phyloP scores from a whole-genome alignment of 176 grass and related monocot species.

The Triticum turgidum region DNA sequence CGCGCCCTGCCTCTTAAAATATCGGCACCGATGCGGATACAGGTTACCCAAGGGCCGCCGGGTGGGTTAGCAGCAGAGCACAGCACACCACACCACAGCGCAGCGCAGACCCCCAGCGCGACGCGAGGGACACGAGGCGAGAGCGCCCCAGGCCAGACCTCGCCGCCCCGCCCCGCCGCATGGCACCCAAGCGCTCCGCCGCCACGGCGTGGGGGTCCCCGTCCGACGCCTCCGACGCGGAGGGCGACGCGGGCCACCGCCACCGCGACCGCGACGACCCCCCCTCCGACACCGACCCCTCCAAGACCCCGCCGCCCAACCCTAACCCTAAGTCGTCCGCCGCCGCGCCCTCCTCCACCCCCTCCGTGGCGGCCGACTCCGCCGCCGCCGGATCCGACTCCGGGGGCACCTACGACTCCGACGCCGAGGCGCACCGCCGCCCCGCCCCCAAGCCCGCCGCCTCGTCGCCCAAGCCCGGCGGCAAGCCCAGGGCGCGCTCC shows the following conservation, averaged over 20 bases:
- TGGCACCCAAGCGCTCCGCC: slow-evolving; percentile 59
- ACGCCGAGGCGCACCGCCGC: slow-evolving; percentile 20
- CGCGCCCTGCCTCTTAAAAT: neutral
- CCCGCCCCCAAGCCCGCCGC: neutral
- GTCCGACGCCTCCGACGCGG: slow-evolving; percentile 46
- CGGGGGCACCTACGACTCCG: slow-evolving; percentile 31
- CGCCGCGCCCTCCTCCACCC: neutral
- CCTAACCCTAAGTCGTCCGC: slow-evolving; percentile 32
- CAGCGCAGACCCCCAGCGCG: neutral
- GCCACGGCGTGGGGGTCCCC: slow-evolving; percentile 29
- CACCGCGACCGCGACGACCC: neutral
- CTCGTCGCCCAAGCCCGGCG: slow-evolving; percentile 10
- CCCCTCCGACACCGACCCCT: slow-evolving; percentile 31
- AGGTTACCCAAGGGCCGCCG: slow-evolving; percentile 8
- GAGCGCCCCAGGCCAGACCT: neutral
- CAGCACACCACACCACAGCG: neutral
- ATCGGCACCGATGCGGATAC: slow-evolving; percentile 6
- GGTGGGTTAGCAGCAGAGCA: neutral
- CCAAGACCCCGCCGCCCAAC: slow-evolving; percentile 46
- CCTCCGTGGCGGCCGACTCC: neutral
- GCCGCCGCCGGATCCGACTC: slow-evolving; percentile 43
- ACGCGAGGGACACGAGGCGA: neutral
- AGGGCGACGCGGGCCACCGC: neutral
- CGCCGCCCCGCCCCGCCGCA: neutral
- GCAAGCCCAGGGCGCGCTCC: slow-evolving; percentile 26